Evolutionary conservation across 176 grass and related monocot species (phyloP), one percentile per base, ranked within the genome.

Genomic region (Cenchrus americanus): DNA sequence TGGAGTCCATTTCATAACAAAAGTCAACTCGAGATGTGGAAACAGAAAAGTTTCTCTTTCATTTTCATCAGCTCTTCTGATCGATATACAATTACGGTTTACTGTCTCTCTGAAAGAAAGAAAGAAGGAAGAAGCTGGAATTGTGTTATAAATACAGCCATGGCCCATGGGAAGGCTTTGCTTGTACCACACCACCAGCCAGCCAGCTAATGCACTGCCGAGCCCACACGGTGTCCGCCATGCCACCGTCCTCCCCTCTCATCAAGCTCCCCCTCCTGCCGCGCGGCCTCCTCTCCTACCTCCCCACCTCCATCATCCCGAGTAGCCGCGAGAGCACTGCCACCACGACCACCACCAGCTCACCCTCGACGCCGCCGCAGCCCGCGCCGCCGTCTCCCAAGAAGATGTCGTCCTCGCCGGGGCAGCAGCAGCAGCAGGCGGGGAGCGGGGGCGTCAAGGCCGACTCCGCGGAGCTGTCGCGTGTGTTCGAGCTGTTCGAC

Each of bases 401-500:
- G 73, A 78, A 79, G 88, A 78, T 78, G 88, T 27, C 61, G 27
- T 60, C 59, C 22, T 11, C 34, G 19, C 18, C 66, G 5, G 18
- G 4, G 11, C 27, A 66, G n/a, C 15, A 79, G 42, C 72, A 79
- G 12, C 82, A 70, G 15, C 54, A 62, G 46, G 41, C 17, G 47
- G 73, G 32, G 78, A 44, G 10, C 73, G n/a, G 40, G 8, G 26
- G 13, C 42, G 10, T 37, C 21, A 46, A 14, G 47, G 13, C 47
- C 0, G 79, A 87, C 67, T 1, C 80, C 9, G 78, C 85, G 40
- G 85, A 95, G 88, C 79, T 92, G 66, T 77, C 84, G 84, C 85
- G 88, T 6, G 79, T 94, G 55, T 97, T 97, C 77, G 81, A 86
- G 78, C 83, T 92, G 87, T 97, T 97, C 60, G 94, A 97, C 68